These are phyloP conservation scores for Diphasiastrum complanatum DNA, from an alignment of 83 land plant species.

Conservation along the genomic window DNA sequence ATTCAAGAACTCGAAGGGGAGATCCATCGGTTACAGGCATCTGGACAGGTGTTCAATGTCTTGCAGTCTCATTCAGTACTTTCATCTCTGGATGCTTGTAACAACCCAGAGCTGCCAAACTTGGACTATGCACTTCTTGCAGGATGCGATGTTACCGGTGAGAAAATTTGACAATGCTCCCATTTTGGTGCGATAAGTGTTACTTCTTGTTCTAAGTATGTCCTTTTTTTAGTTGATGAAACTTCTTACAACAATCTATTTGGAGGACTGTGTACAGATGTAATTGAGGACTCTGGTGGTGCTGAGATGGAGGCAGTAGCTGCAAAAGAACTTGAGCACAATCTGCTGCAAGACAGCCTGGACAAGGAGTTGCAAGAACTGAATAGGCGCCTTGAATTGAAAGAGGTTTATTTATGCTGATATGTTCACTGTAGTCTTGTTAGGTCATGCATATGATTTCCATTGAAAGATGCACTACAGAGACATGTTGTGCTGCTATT, in stretches of 20 bases:
- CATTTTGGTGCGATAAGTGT: background rate
- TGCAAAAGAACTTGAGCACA: conserved; percentile 80
- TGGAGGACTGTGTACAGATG: background rate
- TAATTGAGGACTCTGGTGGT: conserved; percentile 50
- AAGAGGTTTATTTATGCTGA: conserved; percentile 54
- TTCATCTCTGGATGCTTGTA: conserved; percentile 16
- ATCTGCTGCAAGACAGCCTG: conserved; percentile 66
- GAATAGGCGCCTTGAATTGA: conserved; percentile 76
- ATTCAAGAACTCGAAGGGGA: conserved; percentile 79
- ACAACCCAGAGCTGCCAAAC: conserved; percentile 25
- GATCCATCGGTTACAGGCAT: conserved; percentile 33
- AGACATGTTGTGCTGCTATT: too few species aligned
- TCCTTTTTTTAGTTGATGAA: background rate
- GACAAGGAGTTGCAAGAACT: conserved; percentile 80
- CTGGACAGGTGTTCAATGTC: conserved; percentile 4
- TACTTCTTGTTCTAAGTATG: background rate
- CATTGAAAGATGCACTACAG: background rate
- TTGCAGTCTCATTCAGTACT: conserved; percentile 13
- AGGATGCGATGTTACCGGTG: too few species aligned
- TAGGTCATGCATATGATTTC: background rate
- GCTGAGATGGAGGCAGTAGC: conserved; percentile 54
- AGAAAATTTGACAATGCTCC: too few species aligned
- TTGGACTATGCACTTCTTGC: too few species aligned
- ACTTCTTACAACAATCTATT: background rate
- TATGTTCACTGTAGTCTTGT: background rate